These are phyloP conservation scores for Aspergillus ostianus DNA, from an alignment of 495 filamentous ascomycete genomes.

Conservation along the genomic window DNA sequence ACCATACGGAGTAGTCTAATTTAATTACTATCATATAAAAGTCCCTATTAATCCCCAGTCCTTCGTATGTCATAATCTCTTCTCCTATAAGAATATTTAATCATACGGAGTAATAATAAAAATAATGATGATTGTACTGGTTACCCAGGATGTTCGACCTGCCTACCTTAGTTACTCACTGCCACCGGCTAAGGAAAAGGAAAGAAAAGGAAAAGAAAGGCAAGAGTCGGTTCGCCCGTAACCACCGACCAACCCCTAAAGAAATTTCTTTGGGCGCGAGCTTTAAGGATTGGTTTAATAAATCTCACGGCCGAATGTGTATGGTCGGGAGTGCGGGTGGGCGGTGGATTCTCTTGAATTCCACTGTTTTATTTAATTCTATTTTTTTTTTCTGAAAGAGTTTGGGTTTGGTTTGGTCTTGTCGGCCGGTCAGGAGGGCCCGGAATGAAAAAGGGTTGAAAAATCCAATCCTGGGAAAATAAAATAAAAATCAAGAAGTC, in stretches of 20 bases:
- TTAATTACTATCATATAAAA: too few relatives aligned
- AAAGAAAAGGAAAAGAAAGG: too few relatives aligned
- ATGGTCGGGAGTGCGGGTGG: not conserved
- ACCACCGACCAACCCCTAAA: not conserved
- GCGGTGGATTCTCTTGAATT: not conserved
- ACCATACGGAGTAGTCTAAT: too few relatives aligned
- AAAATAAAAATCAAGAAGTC: not conserved
- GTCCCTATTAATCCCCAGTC: too few relatives aligned
- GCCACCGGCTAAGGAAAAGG: too few relatives aligned
- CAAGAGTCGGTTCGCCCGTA: too few relatives aligned
- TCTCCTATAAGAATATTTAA: too few relatives aligned
- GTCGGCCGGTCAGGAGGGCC: conserved; percentile 3
- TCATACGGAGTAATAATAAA: too few relatives aligned
- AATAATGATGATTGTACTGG: too few relatives aligned
- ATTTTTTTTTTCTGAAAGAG: not conserved
- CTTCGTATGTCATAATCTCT: too few relatives aligned
- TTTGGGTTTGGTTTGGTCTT: not conserved
- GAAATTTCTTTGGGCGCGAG: not conserved
- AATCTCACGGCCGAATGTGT: not conserved
- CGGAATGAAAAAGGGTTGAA: conserved; percentile 1
- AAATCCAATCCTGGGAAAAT: conserved; percentile 1
- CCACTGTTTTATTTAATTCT: not conserved
- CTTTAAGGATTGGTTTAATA: not conserved
- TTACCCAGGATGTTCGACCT: too few relatives aligned
- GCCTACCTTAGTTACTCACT: too few relatives aligned